Evolutionary conservation across 1,139 yeast species (phyloP), one percentile per base, ranked within the genome.

Genomic region (Protomyces macrosporus): DNA sequence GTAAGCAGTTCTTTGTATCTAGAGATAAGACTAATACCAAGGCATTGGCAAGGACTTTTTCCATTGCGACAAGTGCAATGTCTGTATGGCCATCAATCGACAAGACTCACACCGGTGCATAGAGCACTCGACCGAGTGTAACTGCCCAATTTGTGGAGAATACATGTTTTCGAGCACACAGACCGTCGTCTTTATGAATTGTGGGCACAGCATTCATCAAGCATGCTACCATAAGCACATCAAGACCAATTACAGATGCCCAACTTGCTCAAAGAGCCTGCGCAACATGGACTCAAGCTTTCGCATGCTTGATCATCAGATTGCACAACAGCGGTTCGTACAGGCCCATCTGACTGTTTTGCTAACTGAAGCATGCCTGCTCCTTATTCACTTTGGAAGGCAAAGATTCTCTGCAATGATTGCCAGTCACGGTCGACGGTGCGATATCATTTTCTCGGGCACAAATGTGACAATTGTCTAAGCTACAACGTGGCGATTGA

Each of bases 171-270:
- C 90, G 5, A 86, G 95, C n/a, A 84, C 88, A 4, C 82, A 80
- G 71, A 87, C 90, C 36, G 96, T 90, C 50, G 95, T 90, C 16
- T 90, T 90, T 74, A 90, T 91, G 97, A 82, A 84, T 59, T 91
- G 98, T 75, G 97, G 97, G 3, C 98, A 91, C 75, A 89, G 96
- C 57, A 90, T 91, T 67, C 98, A 91, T 75, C 90, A 90, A 72
- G 73, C 76, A 40, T 91, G 98, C 73, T 90, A 85, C 72, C 85
- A 85, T 66, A 93, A 88, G 69, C 84, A 88, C 73, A 83, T 90
- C 23, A 82, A 84, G 69, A 90, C 60, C 51, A 59, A 58, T 30
- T 90, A 89, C 78, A 88, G 88, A 73, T 91, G 98, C 74, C 98
- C 98, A 0, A 81, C 90, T 1, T 91, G 98, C 73, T 86, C 89